Conservation (phyloP, 352 stramenopile species). For the Pythium vanterpoolii region DNA sequence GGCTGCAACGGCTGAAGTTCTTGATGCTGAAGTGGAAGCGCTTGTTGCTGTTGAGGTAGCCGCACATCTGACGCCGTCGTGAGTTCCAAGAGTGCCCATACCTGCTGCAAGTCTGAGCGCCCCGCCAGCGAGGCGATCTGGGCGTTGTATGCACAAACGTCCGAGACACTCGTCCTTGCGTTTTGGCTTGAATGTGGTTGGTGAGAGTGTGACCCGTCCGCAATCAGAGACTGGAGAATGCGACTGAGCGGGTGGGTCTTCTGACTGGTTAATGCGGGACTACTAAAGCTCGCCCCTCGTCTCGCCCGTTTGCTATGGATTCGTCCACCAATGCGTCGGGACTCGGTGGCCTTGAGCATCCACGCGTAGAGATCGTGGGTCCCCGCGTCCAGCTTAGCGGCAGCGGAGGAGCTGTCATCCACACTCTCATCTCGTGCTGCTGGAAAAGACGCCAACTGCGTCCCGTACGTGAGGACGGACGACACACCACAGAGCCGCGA, state of each 20-base stretch:
- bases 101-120: constrained; percentile 66
- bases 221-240: constrained; percentile 37
- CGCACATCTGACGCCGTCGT: constrained; percentile 49
- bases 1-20: too few relatives aligned
- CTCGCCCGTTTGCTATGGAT: constrained; percentile 1
- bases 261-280: constrained; percentile 11
- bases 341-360: constrained; percentile 25
- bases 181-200: not conserved
- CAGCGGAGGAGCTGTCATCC: not conserved
- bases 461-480: constrained; percentile 68
- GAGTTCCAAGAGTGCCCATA: constrained; percentile 79
- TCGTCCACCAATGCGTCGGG: constrained; percentile 7
- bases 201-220: not conserved
- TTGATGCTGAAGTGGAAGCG: constrained; percentile 5
- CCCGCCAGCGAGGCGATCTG: constrained; percentile 48
- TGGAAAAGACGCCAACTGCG: constrained; percentile 7
- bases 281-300: constrained; percentile 7
- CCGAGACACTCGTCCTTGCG: constrained; percentile 18
- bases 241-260: constrained; percentile 38
- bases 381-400: constrained; percentile 15
- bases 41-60: constrained; percentile 23
- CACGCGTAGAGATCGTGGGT: constrained; percentile 21
- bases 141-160: constrained; percentile 63
- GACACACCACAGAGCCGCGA: constrained; percentile 76
- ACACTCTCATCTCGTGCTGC: not conserved